Evolutionary conservation across 768 basidiomycete species (phyloP).

Genomic region (Lepiota venenata): DNA sequence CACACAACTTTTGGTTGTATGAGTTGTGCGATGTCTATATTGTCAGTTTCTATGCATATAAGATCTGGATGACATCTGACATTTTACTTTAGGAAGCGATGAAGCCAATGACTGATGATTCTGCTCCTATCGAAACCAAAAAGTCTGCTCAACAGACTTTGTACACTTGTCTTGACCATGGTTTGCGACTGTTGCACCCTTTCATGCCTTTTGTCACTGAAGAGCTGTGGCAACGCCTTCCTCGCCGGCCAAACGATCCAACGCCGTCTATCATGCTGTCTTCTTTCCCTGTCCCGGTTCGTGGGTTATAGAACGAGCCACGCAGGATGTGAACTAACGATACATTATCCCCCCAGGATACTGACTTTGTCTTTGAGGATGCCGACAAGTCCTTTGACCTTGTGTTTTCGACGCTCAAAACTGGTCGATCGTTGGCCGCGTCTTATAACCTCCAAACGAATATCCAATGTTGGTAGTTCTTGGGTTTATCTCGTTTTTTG

Average conservation of each 20-base stretch:
- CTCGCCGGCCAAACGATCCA: conserved; percentile 75
- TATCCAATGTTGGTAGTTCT: conserved; percentile 76
- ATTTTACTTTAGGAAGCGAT: conserved; percentile 77
- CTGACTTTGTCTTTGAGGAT: conserved; percentile 56
- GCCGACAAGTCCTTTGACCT: conserved; percentile 86
- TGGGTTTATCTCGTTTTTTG: too few species aligned
- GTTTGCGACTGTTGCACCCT: conserved; percentile 88
- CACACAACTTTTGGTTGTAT: conserved; percentile 96
- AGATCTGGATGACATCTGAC: neutral
- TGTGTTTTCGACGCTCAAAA: conserved; percentile 74
- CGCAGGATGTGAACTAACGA: neutral
- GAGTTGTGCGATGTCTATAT: conserved; percentile 99
- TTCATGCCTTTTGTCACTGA: conserved; percentile 99
- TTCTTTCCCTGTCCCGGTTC: conserved; percentile 73
- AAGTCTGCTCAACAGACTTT: conserved; percentile 93
- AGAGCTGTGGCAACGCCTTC: conserved; percentile 96
- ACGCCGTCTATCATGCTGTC: conserved; percentile 91
- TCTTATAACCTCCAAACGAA: conserved; percentile 86
- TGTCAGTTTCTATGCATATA: conserved; percentile 40
- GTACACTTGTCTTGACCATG: conserved; percentile 91
- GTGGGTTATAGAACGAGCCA: conserved; percentile 25
- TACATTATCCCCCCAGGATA: conserved; percentile 45
- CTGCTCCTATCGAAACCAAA: conserved; percentile 56
- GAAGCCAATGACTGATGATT: conserved; percentile 94
- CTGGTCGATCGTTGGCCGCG: conserved; percentile 82